phyloP scores from a whole-genome alignment of 1,284 basidiomycete species.

The Tilletia horrida region DNA sequence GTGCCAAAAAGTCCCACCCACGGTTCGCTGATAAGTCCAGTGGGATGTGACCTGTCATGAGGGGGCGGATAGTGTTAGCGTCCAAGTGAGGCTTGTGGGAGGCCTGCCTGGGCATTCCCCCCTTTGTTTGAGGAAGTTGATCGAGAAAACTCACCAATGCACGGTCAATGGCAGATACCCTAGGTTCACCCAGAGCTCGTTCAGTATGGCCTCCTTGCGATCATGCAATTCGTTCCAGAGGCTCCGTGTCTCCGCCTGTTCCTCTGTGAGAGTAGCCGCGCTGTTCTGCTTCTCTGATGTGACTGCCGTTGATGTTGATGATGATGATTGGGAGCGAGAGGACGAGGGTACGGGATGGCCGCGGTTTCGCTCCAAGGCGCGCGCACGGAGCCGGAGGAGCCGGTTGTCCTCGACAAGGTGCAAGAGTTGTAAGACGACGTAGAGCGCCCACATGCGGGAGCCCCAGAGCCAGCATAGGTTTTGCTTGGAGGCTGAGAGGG shows the following conservation, averaged over 20 bases:
- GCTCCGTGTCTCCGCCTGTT: constrained; percentile 43
- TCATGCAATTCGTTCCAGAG: constrained; percentile 54
- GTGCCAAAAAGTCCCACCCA: constrained; percentile 54
- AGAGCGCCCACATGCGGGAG: constrained; percentile 50
- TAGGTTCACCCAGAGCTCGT: constrained; percentile 70
- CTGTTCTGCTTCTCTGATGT: constrained; percentile 10
- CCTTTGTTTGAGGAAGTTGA: not conserved
- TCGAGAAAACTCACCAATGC: constrained; percentile 67
- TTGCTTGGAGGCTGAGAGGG: constrained; percentile 36
- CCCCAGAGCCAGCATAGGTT: constrained; percentile 44
- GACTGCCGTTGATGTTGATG: not conserved
- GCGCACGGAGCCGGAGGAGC: constrained; percentile 46
- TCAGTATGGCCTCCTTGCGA: constrained; percentile 68
- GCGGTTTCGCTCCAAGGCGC: constrained; percentile 47
- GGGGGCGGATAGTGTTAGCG: not conserved
- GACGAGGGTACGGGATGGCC: constrained; percentile 43
- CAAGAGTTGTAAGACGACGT: constrained; percentile 50
- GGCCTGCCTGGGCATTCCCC: no score
- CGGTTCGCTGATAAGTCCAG: constrained; percentile 43
- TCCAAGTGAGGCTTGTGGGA: not conserved
- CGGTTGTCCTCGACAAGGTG: constrained; percentile 54
- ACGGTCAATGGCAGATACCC: constrained; percentile 74
- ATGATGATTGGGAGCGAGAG: not conserved
- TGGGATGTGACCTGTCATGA: constrained; percentile 28
- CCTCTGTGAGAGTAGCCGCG: constrained; percentile 26